Conservation (phyloP, 208 protist genomes). For the Acanthamoeba sp. region DNA sequence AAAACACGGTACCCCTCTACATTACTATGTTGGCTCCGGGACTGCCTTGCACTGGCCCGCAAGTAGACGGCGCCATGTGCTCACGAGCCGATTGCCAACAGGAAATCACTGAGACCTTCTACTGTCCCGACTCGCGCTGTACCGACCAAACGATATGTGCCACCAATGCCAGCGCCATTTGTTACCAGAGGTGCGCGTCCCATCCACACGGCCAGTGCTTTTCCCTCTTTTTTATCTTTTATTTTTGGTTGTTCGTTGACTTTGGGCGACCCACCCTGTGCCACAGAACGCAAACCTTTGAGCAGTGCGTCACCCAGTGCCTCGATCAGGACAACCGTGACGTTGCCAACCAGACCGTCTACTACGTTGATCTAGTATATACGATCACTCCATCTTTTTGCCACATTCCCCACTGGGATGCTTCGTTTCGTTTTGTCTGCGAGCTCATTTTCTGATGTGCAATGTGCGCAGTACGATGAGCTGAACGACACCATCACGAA, state of each 20-base stretch:
- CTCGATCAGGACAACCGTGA: neutral
- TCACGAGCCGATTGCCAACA: neutral
- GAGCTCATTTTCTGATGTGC: neutral
- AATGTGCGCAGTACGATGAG: neutral
- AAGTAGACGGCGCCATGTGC: no score
- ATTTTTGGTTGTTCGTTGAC: neutral
- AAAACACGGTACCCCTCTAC: neutral
- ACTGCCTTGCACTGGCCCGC: no score
- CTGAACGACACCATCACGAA: neutral
- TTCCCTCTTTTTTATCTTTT: no score
- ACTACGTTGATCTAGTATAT: conserved; percentile 1
- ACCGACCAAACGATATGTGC: neutral
- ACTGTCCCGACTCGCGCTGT: neutral
- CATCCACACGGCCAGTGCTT: neutral
- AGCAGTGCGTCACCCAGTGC: neutral
- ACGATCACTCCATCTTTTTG: no score
- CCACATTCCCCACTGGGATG: no score
- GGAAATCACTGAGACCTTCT: neutral
- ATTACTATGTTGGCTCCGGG: neutral
- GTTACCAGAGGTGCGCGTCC: neutral
- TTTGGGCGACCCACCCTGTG: neutral
- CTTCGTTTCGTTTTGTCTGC: no score
- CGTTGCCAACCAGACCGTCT: neutral
- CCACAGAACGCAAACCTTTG: neutral
- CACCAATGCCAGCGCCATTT: neutral